Conservation (phyloP, 352 stramenopile genomes). For the Globisporangium mamillatum region DNA sequence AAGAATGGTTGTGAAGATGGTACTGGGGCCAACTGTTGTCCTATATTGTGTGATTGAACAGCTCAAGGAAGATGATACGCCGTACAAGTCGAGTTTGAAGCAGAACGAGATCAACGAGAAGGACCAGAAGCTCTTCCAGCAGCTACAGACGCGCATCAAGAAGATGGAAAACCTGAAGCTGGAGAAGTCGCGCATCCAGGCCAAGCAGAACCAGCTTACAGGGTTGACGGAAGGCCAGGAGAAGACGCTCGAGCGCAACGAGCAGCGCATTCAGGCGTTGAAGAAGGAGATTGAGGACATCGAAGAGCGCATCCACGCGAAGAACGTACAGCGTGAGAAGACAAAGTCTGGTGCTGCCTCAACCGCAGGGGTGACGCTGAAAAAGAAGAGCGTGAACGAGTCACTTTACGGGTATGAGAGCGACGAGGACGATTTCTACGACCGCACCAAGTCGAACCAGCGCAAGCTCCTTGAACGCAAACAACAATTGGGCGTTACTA, state of each 20-base stretch:
- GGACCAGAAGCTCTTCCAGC: conserved; percentile 74
- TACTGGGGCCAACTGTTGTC: too few species aligned
- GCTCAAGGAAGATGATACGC: conserved; percentile 47
- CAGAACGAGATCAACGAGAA: conserved; percentile 52
- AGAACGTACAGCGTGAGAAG: conserved; percentile 45
- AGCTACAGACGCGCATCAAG: conserved; percentile 69
- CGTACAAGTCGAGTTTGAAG: conserved; percentile 56
- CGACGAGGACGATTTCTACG: conserved; percentile 81
- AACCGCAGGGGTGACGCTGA: neutral
- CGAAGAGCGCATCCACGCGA: conserved; percentile 52
- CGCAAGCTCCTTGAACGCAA: conserved; percentile 38
- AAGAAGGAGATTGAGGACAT: conserved; percentile 64
- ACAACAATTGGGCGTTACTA: conserved; percentile 18
- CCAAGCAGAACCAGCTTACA: conserved; percentile 65
- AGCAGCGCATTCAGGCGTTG: conserved; percentile 52
- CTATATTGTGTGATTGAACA: conserved; percentile 4
- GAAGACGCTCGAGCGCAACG: conserved; percentile 55
- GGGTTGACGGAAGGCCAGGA: conserved; percentile 67
- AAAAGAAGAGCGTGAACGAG: conserved; percentile 25
- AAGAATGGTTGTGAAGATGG: neutral
- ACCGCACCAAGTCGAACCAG: conserved; percentile 64
- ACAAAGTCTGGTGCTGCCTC: conserved; percentile 16
- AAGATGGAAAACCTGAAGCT: conserved; percentile 84
- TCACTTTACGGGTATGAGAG: conserved; percentile 52
- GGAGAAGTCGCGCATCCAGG: conserved; percentile 62